Base-by-base conservation (phyloP, 129 eudicot genomes). In the Rutidosis leptorrhynchoides region DNA sequence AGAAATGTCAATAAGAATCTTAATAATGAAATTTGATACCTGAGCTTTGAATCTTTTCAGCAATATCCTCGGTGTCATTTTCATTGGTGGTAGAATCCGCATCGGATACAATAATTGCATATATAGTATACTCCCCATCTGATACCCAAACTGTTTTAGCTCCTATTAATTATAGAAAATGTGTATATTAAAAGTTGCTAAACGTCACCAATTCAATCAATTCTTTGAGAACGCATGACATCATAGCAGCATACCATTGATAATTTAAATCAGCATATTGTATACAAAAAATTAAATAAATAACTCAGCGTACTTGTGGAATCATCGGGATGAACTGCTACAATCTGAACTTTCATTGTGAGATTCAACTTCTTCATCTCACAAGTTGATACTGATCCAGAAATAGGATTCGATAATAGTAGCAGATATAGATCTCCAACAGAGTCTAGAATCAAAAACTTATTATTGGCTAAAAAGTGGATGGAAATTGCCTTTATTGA, bases 111-210 rank as follows among this genome's bases (percentile, higher is more conserved):
- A 24, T 79, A 66, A 91, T 53, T 59, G 78, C 62, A 71, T 87
- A 94, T 60, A 91, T 75, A 28, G 94, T 83, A 77, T 87, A 52
- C 20, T 76, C 64, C 54, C 96, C 97, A 81, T 91, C 97, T 28
- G 97, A 84, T 59, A 91, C 71, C 97, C 97, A 91, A 68, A 87
- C 81, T 57, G 74, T 82, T 63, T 79, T 86, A 58, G 84, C 56
- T 74, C 82, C 98, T 91, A 85, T 69, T 83, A 60, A 16, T 58
- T 51, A 73, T 70, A n/a, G 54, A 51, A 72, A 27, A 56, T 4
- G 10, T 17, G 15, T 7, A 19, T 14, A 69, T 40, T 27, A 81
- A 75, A 60, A 57, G 55, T 28, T 56, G 22, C 66, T 43, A 45
- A 63, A 77, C 16, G 45, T 32, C 62, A 79, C 24, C 67, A 59